Conservation (phyloP, 139 green algal species). For the Microglena sp. region DNA sequence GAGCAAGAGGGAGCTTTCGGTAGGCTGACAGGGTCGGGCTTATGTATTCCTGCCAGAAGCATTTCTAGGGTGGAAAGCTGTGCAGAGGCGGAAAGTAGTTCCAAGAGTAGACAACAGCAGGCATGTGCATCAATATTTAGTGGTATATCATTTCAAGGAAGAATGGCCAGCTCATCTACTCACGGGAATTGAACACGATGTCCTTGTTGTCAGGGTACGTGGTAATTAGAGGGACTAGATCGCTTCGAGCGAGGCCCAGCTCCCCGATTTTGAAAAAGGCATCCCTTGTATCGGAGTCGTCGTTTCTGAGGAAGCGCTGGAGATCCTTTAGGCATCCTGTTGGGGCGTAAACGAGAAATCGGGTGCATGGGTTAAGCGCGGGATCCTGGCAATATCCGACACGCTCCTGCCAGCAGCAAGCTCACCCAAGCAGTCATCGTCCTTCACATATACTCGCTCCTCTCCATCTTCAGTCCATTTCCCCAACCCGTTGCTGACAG, state of each 20-base stretch:
- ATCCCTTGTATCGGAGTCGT: conserved; percentile 60
- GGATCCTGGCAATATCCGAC: not conserved
- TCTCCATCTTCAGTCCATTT: conserved; percentile 20
- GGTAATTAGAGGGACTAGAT: conserved; percentile 79
- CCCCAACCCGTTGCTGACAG: conserved; percentile 64
- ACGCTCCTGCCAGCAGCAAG: not conserved
- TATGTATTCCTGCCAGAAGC: not conserved
- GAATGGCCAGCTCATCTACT: no score
- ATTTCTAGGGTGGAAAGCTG: no score
- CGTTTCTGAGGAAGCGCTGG: conserved; percentile 76
- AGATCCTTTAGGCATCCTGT: conserved; percentile 81
- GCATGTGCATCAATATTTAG: no score
- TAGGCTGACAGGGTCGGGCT: not conserved
- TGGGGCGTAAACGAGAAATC: not conserved
- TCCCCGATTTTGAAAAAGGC: conserved; percentile 70
- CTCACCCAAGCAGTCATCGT: conserved; percentile 66
- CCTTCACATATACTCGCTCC: conserved; percentile 44
- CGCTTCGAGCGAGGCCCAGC: conserved; percentile 33
- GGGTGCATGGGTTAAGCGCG: not conserved
- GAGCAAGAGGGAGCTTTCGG: not conserved
- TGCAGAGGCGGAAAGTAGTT: no score
- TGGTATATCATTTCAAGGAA: no score
- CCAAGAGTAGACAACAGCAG: no score
- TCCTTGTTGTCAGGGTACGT: conserved; percentile 66
- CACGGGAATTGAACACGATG: conserved; percentile 65